Evolutionary conservation across 2,329 filamentous ascomycete genomes (phyloP).

Genomic region (Aurifilum marmelostoma): DNA sequence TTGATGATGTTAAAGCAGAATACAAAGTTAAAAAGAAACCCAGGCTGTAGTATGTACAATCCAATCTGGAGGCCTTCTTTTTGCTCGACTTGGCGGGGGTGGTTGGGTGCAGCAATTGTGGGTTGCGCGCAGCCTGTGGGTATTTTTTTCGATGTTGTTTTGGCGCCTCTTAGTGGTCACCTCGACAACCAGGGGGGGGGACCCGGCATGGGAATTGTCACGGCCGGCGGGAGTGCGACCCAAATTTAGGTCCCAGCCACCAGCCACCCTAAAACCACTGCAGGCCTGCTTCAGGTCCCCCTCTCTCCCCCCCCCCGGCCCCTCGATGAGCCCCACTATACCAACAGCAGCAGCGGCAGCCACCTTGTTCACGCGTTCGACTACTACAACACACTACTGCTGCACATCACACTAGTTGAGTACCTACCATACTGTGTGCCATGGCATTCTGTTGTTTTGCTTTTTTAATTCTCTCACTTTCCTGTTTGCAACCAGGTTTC

Average conservation of each 20-base stretch:
- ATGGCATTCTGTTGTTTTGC: background rate
- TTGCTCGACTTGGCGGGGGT: background rate
- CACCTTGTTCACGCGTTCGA: background rate
- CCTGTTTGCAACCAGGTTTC: background rate
- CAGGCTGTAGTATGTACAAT: background rate
- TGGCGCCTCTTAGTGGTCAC: background rate
- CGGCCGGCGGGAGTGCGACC: constrained; percentile 1
- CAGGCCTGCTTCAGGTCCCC: background rate
- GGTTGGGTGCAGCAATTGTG: background rate
- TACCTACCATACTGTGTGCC: background rate
- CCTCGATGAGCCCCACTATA: background rate
- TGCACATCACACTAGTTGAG: background rate
- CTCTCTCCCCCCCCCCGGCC: too few relatives aligned
- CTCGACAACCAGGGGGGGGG: constrained; percentile 2
- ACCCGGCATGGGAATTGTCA: background rate
- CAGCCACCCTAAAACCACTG: background rate
- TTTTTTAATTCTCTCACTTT: too few relatives aligned
- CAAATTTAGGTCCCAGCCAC: constrained; percentile 7
- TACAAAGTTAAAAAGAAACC: background rate
- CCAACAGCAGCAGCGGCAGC: background rate
- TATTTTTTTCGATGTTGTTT: background rate
- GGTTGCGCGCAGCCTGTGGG: background rate
- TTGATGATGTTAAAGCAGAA: background rate
- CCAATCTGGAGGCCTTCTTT: background rate
- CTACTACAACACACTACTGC: background rate